A percentile compares a stretch with the other conserved stretches of the same genome.
phyloP scores from a whole-genome alignment of 2,329 filamentous ascomycete genomes.

The Penicillium sp. region DNA sequence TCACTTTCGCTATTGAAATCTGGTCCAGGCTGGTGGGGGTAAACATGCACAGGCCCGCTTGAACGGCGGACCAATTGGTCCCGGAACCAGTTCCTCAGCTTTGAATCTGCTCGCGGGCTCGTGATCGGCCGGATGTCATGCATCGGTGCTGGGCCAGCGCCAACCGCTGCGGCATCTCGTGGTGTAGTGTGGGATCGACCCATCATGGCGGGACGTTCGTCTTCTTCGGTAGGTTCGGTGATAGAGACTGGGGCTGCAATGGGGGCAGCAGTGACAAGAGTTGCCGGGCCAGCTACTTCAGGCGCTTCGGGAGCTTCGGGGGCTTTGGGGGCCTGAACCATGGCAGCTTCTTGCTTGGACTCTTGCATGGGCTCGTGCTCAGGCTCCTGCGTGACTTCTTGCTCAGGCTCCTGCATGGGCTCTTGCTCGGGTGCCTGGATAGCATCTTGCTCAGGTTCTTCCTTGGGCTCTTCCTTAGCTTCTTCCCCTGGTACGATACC shows the following conservation, averaged over 20 bases:
- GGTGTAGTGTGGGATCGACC: slow-evolving; percentile 3
- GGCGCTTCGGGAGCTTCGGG: not conserved
- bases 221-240: slow-evolving; percentile 5
- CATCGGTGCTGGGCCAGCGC: slow-evolving; percentile 4
- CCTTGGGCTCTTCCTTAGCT: not conserved
- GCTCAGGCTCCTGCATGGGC: not conserved
- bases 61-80: slow-evolving; percentile 29
- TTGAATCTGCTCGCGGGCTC: slow-evolving; percentile 32
- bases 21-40: slow-evolving; percentile 24
- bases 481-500: not conserved
- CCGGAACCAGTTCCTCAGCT: slow-evolving; percentile 37
- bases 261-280: not conserved
- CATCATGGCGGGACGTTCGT: not conserved
- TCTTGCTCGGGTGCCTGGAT: not conserved
- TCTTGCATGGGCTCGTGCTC: not conserved
- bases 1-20: slow-evolving; percentile 17
- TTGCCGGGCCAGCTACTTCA: slow-evolving; percentile 6
- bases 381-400: not conserved
- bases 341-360: not conserved
- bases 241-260: slow-evolving; percentile 1
- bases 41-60: slow-evolving; percentile 24
- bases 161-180: slow-evolving; percentile 12
- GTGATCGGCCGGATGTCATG: slow-evolving; percentile 17
- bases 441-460: not conserved
- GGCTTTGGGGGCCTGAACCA: not conserved